phyloP scores from a whole-genome alignment of 768 basidiomycete species.

The Inosperma sp. region DNA sequence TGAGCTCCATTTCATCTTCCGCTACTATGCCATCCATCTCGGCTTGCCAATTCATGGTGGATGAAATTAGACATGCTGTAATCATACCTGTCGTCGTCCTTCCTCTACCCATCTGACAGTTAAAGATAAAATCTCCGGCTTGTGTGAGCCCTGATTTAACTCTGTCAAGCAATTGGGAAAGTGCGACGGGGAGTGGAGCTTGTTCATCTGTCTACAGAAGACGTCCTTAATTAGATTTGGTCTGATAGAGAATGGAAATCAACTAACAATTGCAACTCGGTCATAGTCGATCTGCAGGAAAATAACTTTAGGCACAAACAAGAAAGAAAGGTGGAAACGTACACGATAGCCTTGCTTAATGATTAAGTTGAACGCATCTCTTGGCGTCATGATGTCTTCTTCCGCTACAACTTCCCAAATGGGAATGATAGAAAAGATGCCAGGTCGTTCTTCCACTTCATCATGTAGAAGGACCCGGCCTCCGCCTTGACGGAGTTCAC shows the following conservation, averaged over 20 bases:
- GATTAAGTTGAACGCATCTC: constrained; percentile 76
- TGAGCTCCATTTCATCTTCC: constrained; percentile 31
- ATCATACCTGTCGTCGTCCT: constrained; percentile 97
- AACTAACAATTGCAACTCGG: constrained; percentile 82
- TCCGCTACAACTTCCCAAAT: constrained; percentile 88
- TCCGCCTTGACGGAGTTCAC: constrained; percentile 64
- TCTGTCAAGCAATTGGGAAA: constrained; percentile 73
- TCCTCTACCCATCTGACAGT: constrained; percentile 94
- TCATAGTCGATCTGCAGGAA: constrained; percentile 68
- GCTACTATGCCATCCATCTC: constrained; percentile 32
- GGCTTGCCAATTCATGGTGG: constrained; percentile 57
- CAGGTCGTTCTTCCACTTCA: constrained; percentile 90
- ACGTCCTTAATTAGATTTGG: constrained; percentile 6
- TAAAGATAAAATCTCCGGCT: constrained; percentile 83
- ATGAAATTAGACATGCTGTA: constrained; percentile 81
- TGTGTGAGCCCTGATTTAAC: constrained; percentile 50
- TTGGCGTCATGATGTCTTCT: constrained; percentile 81
- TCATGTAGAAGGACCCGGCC: constrained; percentile 91
- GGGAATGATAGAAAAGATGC: constrained; percentile 85
- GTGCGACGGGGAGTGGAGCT: constrained; percentile 85
- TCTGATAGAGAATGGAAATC: not conserved
- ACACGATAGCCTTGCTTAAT: constrained; percentile 75
- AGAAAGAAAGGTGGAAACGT: constrained; percentile 15
- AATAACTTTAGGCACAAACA: not conserved
- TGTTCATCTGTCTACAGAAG: constrained; percentile 84